Percentiles rank a stretch among this genome's conserved stretches.
phyloP scores from a whole-genome alignment of 2,329 filamentous ascomycete species.

The Paecilomyces sp. region DNA sequence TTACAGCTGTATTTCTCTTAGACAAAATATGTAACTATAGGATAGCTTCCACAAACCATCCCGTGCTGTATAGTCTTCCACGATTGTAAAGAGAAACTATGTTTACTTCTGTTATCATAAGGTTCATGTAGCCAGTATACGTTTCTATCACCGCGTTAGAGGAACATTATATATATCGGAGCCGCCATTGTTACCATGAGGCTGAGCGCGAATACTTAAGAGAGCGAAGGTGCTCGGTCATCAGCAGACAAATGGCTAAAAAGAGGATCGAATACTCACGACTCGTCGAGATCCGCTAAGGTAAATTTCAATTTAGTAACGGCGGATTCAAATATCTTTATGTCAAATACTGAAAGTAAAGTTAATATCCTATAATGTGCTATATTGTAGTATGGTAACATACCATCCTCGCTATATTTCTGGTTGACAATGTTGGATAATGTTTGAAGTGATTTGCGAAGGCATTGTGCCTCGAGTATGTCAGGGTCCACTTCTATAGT shows the following conservation, averaged over 20 bases:
- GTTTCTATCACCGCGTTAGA: constrained; percentile 2
- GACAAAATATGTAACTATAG: background rate
- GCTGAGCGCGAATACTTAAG: background rate
- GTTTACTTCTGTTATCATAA: constrained; percentile 10
- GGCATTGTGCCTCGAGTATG: constrained; percentile 38
- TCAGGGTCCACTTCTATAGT: constrained; percentile 42
- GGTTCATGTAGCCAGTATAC: constrained; percentile 9
- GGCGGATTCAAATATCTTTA: constrained; percentile 5
- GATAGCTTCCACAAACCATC: constrained; percentile 3
- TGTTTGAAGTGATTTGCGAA: constrained; percentile 36
- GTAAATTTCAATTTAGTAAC: constrained; percentile 8
- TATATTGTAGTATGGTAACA: constrained; percentile 2
- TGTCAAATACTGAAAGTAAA: constrained; percentile 6
- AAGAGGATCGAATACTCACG: constrained; percentile 3
- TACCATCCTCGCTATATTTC: constrained; percentile 29
- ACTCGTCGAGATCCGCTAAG: constrained; percentile 10
- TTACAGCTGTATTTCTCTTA: constrained; percentile 31
- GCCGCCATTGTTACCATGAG: background rate
- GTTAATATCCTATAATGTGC: background rate
- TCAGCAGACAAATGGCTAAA: background rate
- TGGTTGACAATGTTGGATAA: constrained; percentile 41
- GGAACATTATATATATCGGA: background rate
- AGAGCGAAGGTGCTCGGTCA: no score
- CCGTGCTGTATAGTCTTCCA: constrained; percentile 8
- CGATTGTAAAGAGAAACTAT: constrained; percentile 5